Evolutionary conservation across 2,329 filamentous ascomycete species (phyloP), one percentile per base, ranked within the genome.

Genomic region (Purpureocillium lavendulum): DNA sequence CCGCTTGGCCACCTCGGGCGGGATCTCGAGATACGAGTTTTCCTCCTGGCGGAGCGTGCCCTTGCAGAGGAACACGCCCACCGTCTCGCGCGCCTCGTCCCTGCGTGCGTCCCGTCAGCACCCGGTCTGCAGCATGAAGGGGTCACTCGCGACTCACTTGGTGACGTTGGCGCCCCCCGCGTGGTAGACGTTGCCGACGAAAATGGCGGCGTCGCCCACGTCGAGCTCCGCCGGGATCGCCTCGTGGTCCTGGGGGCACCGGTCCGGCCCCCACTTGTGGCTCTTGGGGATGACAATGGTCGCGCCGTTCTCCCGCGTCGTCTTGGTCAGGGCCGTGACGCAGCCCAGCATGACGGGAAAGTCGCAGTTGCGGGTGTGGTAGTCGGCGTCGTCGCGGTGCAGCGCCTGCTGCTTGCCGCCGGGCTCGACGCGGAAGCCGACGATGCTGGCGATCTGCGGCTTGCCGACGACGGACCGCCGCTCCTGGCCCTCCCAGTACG

Each of bases 271-370:
- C 64, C 64, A 67, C 4, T 63, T 49, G 42, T 67, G 64, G 10
- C 57, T 62, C 6, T 57, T 56, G 0, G 63, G 64, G 30, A 66
- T 66, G 2, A 57, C 59, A n/a, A 63, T 49, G 0, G 64, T 67
- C 1, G 62, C 63, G 1, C 64, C 64, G 33, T 67, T 67, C 30
- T 62, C 59, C 14, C 52, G 55, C 1, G 61, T 65, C 1, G 61
- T 65, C 48, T 56, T 64, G 4, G 59, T 62, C 40, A 61, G 44
- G 1, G 64, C 60, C 33, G 56, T 58, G 28, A 49, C 45, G 30
- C 60, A 63, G 13, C 59, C 60, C 7, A 63, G 49, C 58, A 64
- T 59, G 13, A 59, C 54, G 4, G 61, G 59, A 47, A 61, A 50
- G 39, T 59, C 54, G 21, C 51, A 51, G 38, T 62, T 57, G 10